Base-by-base conservation (phyloP, 1,284 basidiomycete species). In the Agaricales sp. region DNA sequence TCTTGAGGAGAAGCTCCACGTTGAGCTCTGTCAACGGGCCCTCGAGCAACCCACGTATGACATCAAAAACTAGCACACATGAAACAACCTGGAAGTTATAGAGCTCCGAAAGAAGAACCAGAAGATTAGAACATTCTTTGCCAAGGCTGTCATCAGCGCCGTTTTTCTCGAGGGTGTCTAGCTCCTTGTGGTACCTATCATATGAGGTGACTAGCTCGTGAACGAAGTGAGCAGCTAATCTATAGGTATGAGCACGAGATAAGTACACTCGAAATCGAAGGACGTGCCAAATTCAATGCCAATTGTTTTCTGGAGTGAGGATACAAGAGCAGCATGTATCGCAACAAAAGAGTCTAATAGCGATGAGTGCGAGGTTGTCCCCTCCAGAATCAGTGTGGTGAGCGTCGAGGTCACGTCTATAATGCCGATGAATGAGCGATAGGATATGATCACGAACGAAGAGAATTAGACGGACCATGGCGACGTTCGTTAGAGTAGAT, bases 31-130 rank as follows among this genome's bases (percentile, higher is more conserved):
- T 73, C 51, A 93, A 63, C 4, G 77, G 68, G 22, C 70, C 70
- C 3, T 79, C 71, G 44, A 99, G 72, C 50, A 98, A 75, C 4
- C 77, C 74, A 2, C 88, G 82, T 55, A 99, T 84, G 46, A 98
- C 64, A 61, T 98, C 95, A 65, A 94, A 98, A 41, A 98, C 69
- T 16, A 99, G 73, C 2, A 87, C 73, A 52, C 84, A 90, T 1
- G 91, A 92, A 43, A 98, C 77, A 20, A 98, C 89, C 63, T 92
- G 88, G 59, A 97, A 90, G 63, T 98, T 98, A 71, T 98, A 98
- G 30, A 99, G 69, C 61, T 98, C 92, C 2, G 92, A 88, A 19
- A 97, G 70, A 6, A 99, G 75, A 0, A 91, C 80, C 25, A 94
- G 74, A 23, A 99, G 68, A 63, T 99, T 99, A 14, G 87, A 81